Percentiles rank a stretch among this genome's conserved stretches.
These are phyloP conservation scores for Myxozyma kluyveri DNA, from an alignment of 805 yeast species.

Conservation along the genomic window DNA sequence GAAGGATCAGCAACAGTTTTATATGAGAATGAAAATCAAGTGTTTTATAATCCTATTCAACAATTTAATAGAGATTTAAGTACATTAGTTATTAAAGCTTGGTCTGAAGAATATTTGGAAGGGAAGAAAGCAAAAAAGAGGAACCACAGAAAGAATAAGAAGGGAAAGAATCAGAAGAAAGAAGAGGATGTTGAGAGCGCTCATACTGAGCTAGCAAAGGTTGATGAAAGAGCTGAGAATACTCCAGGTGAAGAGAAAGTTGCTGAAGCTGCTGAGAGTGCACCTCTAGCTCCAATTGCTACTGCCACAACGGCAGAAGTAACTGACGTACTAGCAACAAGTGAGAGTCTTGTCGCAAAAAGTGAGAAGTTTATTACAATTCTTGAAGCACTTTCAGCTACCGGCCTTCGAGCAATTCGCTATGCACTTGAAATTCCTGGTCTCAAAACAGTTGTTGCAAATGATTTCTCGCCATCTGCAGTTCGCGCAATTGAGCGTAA, in stretches of 20 bases:
- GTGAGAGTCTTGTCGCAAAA: constrained; percentile 6
- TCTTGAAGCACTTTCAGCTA: constrained; percentile 88
- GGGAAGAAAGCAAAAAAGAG: constrained; percentile 36
- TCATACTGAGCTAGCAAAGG: no score
- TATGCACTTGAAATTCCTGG: constrained; percentile 88
- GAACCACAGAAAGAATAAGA: constrained; percentile 26
- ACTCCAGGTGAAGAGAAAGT: background rate
- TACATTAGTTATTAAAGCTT: constrained; percentile 79
- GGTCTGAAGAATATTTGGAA: constrained; percentile 62
- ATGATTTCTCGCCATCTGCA: constrained; percentile 83
- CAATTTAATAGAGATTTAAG: constrained; percentile 94
- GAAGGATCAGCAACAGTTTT: constrained; percentile 87
- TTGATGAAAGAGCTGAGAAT: constrained; percentile 3
- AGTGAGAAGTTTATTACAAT: constrained; percentile 56
- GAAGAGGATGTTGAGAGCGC: no score
- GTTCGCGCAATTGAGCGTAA: constrained; percentile 76
- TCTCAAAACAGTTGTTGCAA: constrained; percentile 74
- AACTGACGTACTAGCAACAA: constrained; percentile 10
- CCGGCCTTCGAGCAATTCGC: constrained; percentile 90
- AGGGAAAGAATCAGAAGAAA: constrained; percentile 7
- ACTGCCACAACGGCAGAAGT: constrained; percentile 16
- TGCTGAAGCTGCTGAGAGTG: background rate
- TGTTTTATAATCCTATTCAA: constrained; percentile 94
- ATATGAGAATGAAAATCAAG: constrained; percentile 76
- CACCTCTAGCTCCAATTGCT: constrained; percentile 10